A percentile compares a stretch with the other conserved stretches of the same genome.
phyloP scores from a whole-genome alignment of 129 eudicot species.

The Kitagawia praeruptora region DNA sequence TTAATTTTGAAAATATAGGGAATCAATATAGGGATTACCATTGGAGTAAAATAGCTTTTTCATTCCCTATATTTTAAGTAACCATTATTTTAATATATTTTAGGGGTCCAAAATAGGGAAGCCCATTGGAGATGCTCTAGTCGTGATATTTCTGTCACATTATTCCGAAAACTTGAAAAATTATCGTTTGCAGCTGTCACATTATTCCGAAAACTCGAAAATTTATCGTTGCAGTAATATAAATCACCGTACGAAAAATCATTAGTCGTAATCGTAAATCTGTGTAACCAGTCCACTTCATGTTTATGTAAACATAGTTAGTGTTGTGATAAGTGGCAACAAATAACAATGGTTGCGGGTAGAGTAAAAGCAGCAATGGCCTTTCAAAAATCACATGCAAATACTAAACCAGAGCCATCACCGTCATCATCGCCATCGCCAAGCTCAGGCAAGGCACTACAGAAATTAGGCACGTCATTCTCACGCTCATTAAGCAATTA shows the following conservation, averaged over 20 bases:
- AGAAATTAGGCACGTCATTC: conserved; percentile 43
- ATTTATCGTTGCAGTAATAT: no score
- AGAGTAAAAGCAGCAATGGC: conserved; percentile 78
- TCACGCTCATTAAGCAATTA: conserved; percentile 74
- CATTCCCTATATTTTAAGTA: no score
- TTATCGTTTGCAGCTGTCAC: no score
- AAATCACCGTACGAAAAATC: no score
- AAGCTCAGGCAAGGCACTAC: conserved; percentile 25
- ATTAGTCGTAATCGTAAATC: neutral
- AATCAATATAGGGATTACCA: no score
- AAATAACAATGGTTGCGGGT: conserved; percentile 55
- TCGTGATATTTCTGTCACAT: neutral
- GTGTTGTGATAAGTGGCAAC: conserved; percentile 10
- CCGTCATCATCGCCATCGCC: conserved; percentile 28
- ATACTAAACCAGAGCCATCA: conserved; percentile 17
- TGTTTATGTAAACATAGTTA: neutral
- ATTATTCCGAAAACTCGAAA: no score
- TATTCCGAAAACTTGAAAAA: neutral
- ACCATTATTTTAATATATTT: no score
- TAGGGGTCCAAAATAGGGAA: no score
- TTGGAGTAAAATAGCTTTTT: no score
- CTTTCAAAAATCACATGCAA: conserved; percentile 42
- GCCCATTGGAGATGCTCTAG: no score
- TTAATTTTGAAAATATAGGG: no score
- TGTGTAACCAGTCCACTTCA: neutral